Base-by-base conservation (phyloP, 768 basidiomycete species). In the Trametes sanguinea region DNA sequence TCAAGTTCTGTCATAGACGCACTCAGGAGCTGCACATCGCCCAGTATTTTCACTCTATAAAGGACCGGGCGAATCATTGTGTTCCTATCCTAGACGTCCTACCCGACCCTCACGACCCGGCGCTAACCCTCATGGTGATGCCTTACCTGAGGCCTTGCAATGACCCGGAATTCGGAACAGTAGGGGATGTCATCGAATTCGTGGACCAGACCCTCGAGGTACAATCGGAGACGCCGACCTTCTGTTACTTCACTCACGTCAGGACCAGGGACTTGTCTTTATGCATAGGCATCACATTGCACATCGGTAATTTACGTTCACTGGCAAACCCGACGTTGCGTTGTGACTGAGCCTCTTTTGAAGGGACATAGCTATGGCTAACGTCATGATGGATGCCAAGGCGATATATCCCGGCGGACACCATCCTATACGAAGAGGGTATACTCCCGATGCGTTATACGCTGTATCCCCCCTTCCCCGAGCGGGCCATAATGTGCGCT, bases 61-160 rank as follows among this genome's bases (percentile, higher is more conserved):
- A 57, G 27, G 59, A 57, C 11, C 50, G 64, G 0, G 10, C 14
- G 14, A 72, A 73, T 32, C 72, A 73, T 57, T 73, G 64, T 32
- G 69, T 70, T 7, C 62, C 67, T 0, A 42, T 70, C 3, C 29
- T 64, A 4, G 69, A 73, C 5, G 32, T 65, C 4, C 45, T 72
- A 11, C 22, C 51, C 2, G 69, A 71, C 48, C 65, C 68, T 6
- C 47, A 56, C 4, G 58, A 67, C 11, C 32, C 35, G 1, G 37
- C 17, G 7, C 50, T 6, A 6, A 45, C 51, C 0, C 46, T 68
- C 8, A 57, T 74, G 48, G 66, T 75, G 9, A 73, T 70, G 61
- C 42, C 42, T 16, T 43, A 9, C 42, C 42, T 43, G 10, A 43
- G 42, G 42, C 42, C 42, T 43, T 43, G 42, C 14, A 43, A 43